phyloP scores from a whole-genome alignment of 2,329 filamentous ascomycete genomes.

The Sporothrix sp. region DNA sequence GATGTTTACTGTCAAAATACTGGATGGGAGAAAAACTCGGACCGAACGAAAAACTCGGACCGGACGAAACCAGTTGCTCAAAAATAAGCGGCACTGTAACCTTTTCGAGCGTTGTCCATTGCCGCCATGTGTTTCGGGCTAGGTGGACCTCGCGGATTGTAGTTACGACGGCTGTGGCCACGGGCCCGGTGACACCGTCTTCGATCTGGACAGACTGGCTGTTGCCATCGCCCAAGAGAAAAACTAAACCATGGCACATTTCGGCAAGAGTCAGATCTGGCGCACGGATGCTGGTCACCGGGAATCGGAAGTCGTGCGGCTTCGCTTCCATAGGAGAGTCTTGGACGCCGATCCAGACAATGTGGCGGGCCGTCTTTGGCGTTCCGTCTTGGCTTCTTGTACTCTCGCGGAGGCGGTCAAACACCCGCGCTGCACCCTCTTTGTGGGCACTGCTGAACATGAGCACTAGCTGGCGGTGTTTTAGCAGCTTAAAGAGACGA shows the following conservation, averaged over 20 bases:
- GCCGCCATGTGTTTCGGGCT: neutral
- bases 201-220: neutral
- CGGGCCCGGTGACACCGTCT: neutral
- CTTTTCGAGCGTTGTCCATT: neutral
- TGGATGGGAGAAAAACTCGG: no score
- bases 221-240: neutral
- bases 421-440: neutral
- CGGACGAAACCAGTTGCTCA: no score
- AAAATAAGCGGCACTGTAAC: no score
- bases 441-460: no score
- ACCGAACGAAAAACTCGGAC: no score
- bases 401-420: neutral
- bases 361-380: neutral
- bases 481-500: neutral
- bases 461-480: no score
- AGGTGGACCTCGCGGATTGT: neutral
- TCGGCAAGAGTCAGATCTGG: neutral
- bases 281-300: neutral
- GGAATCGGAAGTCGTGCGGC: no score
- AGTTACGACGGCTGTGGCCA: neutral
- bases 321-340: neutral
- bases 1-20: neutral
- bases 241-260: neutral
- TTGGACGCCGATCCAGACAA: neutral
- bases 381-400: neutral